A percentile compares a stretch with the other conserved stretches of the same genome.
These are phyloP conservation scores for Stephania cephalantha DNA, from an alignment of 164 flowering plant species.

Conservation along the genomic window DNA sequence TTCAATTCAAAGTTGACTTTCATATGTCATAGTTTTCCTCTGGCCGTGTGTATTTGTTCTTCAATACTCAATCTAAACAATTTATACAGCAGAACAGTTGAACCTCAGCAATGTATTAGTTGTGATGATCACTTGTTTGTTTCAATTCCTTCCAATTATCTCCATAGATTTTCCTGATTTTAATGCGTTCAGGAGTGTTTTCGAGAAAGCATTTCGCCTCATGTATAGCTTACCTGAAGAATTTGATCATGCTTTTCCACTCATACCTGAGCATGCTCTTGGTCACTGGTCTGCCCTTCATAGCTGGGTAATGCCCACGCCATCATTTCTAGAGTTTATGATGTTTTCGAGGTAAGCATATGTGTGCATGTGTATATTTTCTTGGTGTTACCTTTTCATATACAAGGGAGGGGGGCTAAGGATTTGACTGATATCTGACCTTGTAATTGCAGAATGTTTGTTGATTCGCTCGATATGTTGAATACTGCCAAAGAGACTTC, in stretches of 20 bases:
- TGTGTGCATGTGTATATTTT: background rate
- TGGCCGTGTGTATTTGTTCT: too few species aligned
- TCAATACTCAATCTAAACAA: background rate
- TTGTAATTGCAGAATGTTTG: slow-evolving; percentile 66
- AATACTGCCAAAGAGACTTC: slow-evolving; percentile 25
- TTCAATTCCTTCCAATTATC: too few species aligned
- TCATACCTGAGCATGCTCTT: too few species aligned
- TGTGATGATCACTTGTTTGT: too few species aligned
- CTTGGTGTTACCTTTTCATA: background rate
- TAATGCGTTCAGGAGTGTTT: too few species aligned
- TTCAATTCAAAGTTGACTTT: too few species aligned
- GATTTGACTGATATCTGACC: slow-evolving; percentile 6
- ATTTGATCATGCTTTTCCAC: slow-evolving; percentile 33
- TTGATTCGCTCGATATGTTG: slow-evolving; percentile 69
- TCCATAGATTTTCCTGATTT: too few species aligned
- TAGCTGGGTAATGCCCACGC: slow-evolving; percentile 98
- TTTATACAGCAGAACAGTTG: background rate
- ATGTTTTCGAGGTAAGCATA: slow-evolving; percentile 77
- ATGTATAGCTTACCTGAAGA: too few species aligned
- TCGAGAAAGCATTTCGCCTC: too few species aligned
- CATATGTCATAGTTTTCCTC: too few species aligned
- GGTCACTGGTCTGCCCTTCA: too few species aligned
- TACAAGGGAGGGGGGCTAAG: background rate
- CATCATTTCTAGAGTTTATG: slow-evolving; percentile 80
- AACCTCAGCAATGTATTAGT: too few species aligned